phyloP scores from a whole-genome alignment of 306 rosid species.

The Cucurbita argyrosperma region DNA sequence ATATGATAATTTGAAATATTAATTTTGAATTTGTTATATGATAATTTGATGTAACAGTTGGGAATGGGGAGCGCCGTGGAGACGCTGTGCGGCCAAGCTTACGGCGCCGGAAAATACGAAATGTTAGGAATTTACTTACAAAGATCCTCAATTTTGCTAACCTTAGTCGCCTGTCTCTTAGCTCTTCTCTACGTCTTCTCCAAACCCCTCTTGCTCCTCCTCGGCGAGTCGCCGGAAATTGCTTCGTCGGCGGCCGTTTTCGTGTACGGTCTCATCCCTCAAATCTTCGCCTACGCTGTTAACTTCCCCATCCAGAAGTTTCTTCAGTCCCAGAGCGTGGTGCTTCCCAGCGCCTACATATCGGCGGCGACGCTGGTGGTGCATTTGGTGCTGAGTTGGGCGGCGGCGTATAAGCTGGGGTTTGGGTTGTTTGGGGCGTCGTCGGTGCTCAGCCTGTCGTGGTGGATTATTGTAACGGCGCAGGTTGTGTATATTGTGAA shows the following conservation, averaged over 20 bases:
- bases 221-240: conserved; percentile 39
- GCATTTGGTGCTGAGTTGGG: conserved; percentile 43
- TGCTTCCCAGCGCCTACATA: conserved; percentile 54
- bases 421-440: conserved; percentile 60
- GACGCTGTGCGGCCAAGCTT: conserved; percentile 76
- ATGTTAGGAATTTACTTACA: conserved; percentile 62
- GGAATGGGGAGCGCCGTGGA: conserved; percentile 97
- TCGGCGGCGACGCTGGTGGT: conserved; percentile 32
- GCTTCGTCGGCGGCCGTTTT: conserved; percentile 38
- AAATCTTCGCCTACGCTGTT: conserved; percentile 53
- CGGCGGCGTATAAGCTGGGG: conserved; percentile 37
- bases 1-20: too few species aligned
- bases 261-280: conserved; percentile 66
- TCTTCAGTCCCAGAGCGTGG: conserved; percentile 67
- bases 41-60: conserved; percentile 20
- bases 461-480: conserved; percentile 62
- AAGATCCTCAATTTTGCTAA: conserved; percentile 43
- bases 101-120: conserved; percentile 39
- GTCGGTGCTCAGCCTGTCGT: conserved; percentile 50
- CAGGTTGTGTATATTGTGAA: conserved; percentile 50
- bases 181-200: conserved; percentile 24
- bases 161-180: conserved; percentile 7
- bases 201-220: conserved; percentile 24
- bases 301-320: conserved; percentile 75
- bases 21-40: too few species aligned